Conservation (phyloP, 1,284 basidiomycete species). For the Papiliotrema laurentii region DNA sequence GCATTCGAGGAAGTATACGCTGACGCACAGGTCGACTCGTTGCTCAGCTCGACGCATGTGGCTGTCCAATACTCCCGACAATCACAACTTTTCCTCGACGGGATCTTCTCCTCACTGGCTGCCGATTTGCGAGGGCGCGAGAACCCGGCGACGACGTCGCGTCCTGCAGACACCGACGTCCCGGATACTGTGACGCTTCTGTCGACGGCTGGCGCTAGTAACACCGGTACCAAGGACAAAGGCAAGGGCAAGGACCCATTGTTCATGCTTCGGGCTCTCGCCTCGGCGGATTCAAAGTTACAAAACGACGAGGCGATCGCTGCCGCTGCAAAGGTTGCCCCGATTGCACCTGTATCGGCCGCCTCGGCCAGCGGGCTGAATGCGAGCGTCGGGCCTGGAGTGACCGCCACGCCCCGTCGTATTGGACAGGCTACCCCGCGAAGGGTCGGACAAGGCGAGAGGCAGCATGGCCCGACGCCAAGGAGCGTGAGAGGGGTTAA, state of each 20-base stretch:
- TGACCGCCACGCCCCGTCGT: constrained; percentile 4
- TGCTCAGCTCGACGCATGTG: constrained; percentile 40
- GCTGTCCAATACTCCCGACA: constrained; percentile 43
- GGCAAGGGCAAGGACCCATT: constrained; percentile 31
- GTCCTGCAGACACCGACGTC: constrained; percentile 19
- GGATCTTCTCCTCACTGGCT: constrained; percentile 44
- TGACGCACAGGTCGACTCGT: constrained; percentile 37
- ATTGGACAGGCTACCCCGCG: constrained; percentile 1
- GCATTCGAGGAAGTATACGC: background rate
- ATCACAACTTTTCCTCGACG: constrained; percentile 44
- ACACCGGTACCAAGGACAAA: background rate
- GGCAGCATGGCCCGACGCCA: background rate
- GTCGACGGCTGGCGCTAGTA: constrained; percentile 12
- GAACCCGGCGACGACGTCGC: constrained; percentile 10
- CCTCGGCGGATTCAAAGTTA: constrained; percentile 30
- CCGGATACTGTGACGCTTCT: constrained; percentile 28
- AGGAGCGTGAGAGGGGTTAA: background rate
- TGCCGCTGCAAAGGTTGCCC: constrained; percentile 28
- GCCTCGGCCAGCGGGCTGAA: background rate
- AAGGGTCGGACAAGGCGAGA: background rate
- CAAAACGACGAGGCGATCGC: constrained; percentile 27
- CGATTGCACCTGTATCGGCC: constrained; percentile 8
- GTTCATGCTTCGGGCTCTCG: constrained; percentile 38
- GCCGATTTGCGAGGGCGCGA: constrained; percentile 39
- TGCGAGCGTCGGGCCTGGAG: constrained; percentile 3